Base-by-base conservation (phyloP, 108 stramenopile genomes). In the Nitzschia putrida region DNA sequence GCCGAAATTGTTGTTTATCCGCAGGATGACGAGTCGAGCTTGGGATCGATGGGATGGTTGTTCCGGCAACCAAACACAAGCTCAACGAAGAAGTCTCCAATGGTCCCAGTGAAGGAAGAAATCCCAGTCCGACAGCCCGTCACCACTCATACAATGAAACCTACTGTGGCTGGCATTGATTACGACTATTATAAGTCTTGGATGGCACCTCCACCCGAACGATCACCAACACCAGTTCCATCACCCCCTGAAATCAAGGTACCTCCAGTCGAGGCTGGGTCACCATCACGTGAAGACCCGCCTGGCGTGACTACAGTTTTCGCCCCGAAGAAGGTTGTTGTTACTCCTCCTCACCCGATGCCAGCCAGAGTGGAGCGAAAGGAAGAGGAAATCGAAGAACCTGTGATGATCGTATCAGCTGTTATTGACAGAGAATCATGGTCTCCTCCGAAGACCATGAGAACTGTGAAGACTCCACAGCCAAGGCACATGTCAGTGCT, bases 181-280 rank as follows among this genome's bases (percentile, higher is more conserved):
- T 66, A 66, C 43, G 66, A 53, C 34, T 66, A 52, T 12, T 54
- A 54, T 23, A 54, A 37, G 11, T 23, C 66, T 16, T 66, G 53
- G 53, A 39, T 53, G 24, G 22, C 53, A 0, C 52, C 51, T 34
- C 3, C 39, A 16, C 9, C 66, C 10, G 9, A 2, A 37, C 51
- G 7, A 1, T 1, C 1, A 34, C 29, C 29, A 34, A 34, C 4
- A 34, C 29, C 29, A 34, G 4, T 34, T 3, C 29, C 29, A 34
- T 34, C 29, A 34, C 47, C 47, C 6, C 47, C 47, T 2, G 21
- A 57, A 24, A 14, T 6, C 56, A 57, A 57, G 56, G 14, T 29
- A 21, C 56, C n/a, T 57, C 56, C 29, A 34, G 29, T 34, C 29
- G 29, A 34, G 29, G 29, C 29, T 34, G 29, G 29, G 29, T 34